Evolutionary conservation across 2,329 filamentous ascomycete species (phyloP).

Genomic region (Aspergillus aculeatinus): DNA sequence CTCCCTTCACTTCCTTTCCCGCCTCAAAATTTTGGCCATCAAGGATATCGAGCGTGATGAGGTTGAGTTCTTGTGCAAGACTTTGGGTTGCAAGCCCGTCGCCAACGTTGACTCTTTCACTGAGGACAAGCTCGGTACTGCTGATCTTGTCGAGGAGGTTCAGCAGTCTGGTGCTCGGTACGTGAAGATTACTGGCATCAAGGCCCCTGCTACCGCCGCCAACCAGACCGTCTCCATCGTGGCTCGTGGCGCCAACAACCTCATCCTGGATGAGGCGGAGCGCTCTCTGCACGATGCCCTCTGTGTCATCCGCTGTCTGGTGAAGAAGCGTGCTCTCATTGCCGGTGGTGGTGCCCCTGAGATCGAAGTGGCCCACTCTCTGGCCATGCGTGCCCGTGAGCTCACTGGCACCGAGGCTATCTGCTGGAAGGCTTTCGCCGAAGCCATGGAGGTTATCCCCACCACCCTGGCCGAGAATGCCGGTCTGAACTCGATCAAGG

Average conservation of each 20-base stretch:
- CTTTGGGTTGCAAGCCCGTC: conserved; percentile 96
- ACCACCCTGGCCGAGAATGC: conserved; percentile 97
- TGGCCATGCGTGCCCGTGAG: conserved; percentile 77
- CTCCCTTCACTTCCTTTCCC: conserved; percentile 94
- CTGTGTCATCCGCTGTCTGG: conserved; percentile 92
- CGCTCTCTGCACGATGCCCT: conserved; percentile 95
- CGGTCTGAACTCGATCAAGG: conserved; percentile 96
- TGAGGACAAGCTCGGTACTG: conserved; percentile 93
- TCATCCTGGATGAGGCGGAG: conserved; percentile 97
- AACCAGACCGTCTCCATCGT: conserved; percentile 90
- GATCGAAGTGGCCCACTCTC: conserved; percentile 88
- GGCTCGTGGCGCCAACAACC: conserved; percentile 85
- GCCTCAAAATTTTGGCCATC: conserved; percentile 90
- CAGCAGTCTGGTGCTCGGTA: conserved; percentile 84
- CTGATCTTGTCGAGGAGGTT: conserved; percentile 90
- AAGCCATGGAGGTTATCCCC: conserved; percentile 94
- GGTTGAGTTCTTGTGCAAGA: conserved; percentile 99
- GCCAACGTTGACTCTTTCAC: conserved; percentile 98
- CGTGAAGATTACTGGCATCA: conserved; percentile 92
- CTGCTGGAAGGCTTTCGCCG: conserved; percentile 98
- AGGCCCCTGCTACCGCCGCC: conserved; percentile 57
- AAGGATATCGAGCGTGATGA: conserved; percentile 99
- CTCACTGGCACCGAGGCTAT: conserved; percentile 91
- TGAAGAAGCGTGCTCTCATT: conserved; percentile 99
- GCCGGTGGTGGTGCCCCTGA: conserved; percentile 95